These are phyloP conservation scores for Aristolochia californica DNA, from an alignment of 164 flowering plant species.

Conservation along the genomic window DNA sequence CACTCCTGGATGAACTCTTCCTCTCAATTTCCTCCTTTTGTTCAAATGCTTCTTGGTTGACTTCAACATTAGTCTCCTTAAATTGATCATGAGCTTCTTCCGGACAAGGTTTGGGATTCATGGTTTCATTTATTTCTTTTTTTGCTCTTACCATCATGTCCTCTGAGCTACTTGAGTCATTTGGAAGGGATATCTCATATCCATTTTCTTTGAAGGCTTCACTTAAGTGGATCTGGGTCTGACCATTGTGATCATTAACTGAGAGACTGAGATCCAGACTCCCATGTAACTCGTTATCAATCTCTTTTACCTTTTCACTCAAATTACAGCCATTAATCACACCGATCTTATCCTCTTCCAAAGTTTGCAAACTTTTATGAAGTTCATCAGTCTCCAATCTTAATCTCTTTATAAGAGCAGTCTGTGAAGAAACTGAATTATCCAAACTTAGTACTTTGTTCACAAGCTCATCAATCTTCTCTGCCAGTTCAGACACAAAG, in stretches of 20 bases:
- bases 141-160: constrained; percentile 7
- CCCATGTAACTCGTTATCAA: constrained; percentile 41
- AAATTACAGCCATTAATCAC: constrained; percentile 17
- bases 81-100: constrained; percentile 3
- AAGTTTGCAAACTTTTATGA: constrained; percentile 34
- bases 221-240: constrained; percentile 30
- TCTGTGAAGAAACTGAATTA: constrained; percentile 51
- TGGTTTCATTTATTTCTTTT: constrained; percentile 9
- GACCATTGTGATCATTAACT: constrained; percentile 23
- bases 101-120: not conserved
- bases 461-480: constrained; percentile 78
- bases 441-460: constrained; percentile 58
- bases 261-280: constrained; percentile 31
- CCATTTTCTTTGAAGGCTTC: constrained; percentile 26
- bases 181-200: constrained; percentile 1
- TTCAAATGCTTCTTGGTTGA: constrained; percentile 8
- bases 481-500: constrained; percentile 54
- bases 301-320: constrained; percentile 26
- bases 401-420: constrained; percentile 48
- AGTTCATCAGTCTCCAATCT: constrained; percentile 61
- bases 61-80: constrained; percentile 12
- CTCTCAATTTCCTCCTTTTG: constrained; percentile 13
- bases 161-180: constrained; percentile 1
- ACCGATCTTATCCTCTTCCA: constrained; percentile 52
- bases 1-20: constrained; percentile 12